These are phyloP conservation scores for Lachancea lanzarotensis DNA, from an alignment of 805 yeast genomes.

Conservation along the genomic window DNA sequence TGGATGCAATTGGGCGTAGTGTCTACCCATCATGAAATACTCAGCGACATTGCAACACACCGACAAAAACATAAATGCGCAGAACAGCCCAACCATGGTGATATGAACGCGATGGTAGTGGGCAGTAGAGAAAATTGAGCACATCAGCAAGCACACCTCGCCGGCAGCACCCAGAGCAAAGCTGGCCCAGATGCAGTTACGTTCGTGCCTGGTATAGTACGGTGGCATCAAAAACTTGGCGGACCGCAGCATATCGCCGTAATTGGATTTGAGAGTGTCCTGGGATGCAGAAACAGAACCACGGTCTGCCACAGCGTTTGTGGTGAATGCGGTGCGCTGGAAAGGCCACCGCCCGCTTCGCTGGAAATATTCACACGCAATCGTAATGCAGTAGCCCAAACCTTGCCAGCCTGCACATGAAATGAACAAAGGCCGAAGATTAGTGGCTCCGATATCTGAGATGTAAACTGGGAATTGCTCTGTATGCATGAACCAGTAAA, in stretches of 20 bases:
- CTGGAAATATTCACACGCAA: conserved; percentile 55
- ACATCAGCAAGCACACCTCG: conserved; percentile 66
- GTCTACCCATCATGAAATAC: conserved; percentile 41
- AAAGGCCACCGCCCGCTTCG: conserved; percentile 45
- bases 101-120: conserved; percentile 49
- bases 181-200: conserved; percentile 36
- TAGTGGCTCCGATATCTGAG: conserved; percentile 84
- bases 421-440: conserved; percentile 77
- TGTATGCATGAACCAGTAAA: conserved; percentile 47
- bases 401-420: conserved; percentile 74
- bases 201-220: conserved; percentile 35
- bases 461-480: conserved; percentile 57
- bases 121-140: conserved; percentile 65
- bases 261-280: conserved; percentile 13
- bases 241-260: conserved; percentile 15
- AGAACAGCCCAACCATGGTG: conserved; percentile 67
- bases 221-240: conserved; percentile 31
- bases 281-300: conserved; percentile 7
- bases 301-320: conserved; percentile 38
- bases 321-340: conserved; percentile 9
- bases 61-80: conserved; percentile 55
- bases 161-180: conserved; percentile 48
- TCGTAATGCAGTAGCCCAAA: conserved; percentile 57
- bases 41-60: conserved; percentile 40
- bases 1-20: conserved; percentile 37